Base-by-base conservation (phyloP, 192 early-diverging fungal genomes). In the Gigaspora rosea region DNA sequence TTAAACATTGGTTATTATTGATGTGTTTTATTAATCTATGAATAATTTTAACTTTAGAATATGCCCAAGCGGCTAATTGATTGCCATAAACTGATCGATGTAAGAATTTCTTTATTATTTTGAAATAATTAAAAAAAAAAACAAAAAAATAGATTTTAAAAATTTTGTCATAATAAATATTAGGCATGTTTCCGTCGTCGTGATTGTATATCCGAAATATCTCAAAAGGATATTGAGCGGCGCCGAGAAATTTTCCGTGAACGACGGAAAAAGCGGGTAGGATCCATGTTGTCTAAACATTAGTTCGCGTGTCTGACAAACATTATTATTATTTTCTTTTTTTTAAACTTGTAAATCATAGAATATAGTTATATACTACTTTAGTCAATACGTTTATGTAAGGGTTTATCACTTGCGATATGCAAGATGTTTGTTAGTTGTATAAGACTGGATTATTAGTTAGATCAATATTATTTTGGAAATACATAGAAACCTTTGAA, bases 51-150 rank as follows among this genome's bases (percentile, higher is more conserved):
- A 13, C 70, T 56, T 47, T 78, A 88, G 84, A 88, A 90, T 72
- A 86, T 90, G 79, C 90, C 90, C 18, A 88, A 88, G 71, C 56
- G 83, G 36, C 66, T 90, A 79, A 80, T 91, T 8, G 85, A 91
- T 71, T 91, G 90, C 61, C 90, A 91, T 75, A 80, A 83, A 35
- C 78, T 91, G 5, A 89, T 91, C 80, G 87, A 90, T 50, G 83
- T 82, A 72, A 78, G 78, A 9, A 15, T 52, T 48, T 54, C 49
- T 32, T 4, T 35, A 50, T 15, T 33, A 51, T 52, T 22, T 71
- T 71, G 5, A 13, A 64, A 20, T 27, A 46, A 46, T 47, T 47
- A 7, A 20, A 22, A 20, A 61, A 22, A 61, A 20, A 4, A 27
- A n/a, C n/a, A n/a, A n/a, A 27, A 1, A 27, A 32, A 16, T 22